A percentile compares a stretch with the other conserved stretches of the same genome.
Evolutionary conservation across 176 grass and related monocot genomes (phyloP).

Genomic region (Alloteropsis semialata): DNA sequence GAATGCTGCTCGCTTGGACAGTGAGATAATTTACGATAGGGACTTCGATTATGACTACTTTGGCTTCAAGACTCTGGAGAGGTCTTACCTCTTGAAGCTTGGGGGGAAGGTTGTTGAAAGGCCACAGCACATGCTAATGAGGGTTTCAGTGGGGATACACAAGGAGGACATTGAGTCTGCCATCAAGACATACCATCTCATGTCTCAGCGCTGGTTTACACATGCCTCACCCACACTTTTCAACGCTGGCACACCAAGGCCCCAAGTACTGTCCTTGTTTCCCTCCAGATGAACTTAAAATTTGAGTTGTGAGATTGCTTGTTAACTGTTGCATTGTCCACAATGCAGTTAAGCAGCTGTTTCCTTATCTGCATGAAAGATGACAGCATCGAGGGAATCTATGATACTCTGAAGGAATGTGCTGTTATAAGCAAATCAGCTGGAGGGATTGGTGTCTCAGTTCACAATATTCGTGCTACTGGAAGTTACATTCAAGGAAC

Average conservation of each 20-base stretch:
- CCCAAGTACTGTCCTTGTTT: slow-evolving; percentile 54
- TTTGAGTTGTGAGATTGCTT: not conserved
- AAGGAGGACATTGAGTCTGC: slow-evolving; percentile 86
- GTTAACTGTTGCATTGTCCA: not conserved
- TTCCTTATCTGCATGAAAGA: slow-evolving; percentile 99
- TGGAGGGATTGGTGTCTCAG: slow-evolving; percentile 90
- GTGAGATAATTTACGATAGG: slow-evolving; percentile 97
- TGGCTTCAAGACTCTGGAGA: slow-evolving; percentile 95
- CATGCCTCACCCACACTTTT: slow-evolving; percentile 93
- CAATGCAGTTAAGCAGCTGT: slow-evolving; percentile 83
- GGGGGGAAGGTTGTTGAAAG: slow-evolving; percentile 65
- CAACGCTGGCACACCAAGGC: slow-evolving; percentile 85
- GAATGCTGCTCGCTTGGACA: slow-evolving; percentile 83
- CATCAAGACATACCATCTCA: slow-evolving; percentile 82
- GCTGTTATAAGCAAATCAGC: slow-evolving; percentile 95
- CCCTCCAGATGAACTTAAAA: not conserved
- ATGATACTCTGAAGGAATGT: slow-evolving; percentile 96
- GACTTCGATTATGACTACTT: slow-evolving; percentile 98
- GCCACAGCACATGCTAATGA: slow-evolving; percentile 96
- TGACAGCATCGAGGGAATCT: slow-evolving; percentile 95
- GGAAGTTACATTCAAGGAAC: slow-evolving; percentile 92
- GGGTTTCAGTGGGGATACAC: slow-evolving; percentile 93
- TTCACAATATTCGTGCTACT: slow-evolving; percentile 84
- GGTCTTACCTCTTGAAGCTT: slow-evolving; percentile 90
- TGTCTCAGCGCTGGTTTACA: slow-evolving; percentile 98